Evolutionary conservation across 2,329 filamentous ascomycete genomes (phyloP).

Genomic region (Elsinoe arachidis): DNA sequence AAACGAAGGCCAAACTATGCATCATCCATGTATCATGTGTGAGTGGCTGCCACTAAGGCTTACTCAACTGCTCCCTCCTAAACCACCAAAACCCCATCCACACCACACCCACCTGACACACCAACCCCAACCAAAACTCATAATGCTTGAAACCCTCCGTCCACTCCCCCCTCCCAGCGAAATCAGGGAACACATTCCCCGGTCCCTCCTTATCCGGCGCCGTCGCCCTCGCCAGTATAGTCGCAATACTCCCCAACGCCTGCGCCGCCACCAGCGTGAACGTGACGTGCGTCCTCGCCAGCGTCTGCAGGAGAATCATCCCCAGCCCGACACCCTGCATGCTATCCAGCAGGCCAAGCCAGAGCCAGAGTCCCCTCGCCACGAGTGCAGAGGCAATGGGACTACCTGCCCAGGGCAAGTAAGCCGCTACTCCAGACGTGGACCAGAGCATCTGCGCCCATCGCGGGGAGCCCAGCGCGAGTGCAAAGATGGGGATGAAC

Average conservation of each 20-base stretch:
- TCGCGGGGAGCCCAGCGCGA: conserved; percentile 56
- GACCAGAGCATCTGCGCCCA: conserved; percentile 63
- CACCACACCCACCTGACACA: conserved; percentile 48
- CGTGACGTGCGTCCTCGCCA: conserved; percentile 56
- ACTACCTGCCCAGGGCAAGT: conserved; percentile 53
- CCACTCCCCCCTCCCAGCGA: conserved; percentile 38
- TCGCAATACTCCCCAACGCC: conserved; percentile 52
- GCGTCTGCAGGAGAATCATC: conserved; percentile 54
- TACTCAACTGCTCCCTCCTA: conserved; percentile 50
- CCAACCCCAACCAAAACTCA: conserved; percentile 54
- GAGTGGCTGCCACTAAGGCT: conserved; percentile 30
- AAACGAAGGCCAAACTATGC: background rate
- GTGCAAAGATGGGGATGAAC: conserved; percentile 59
- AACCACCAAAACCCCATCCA: conserved; percentile 50
- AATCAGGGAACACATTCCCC: conserved; percentile 54
- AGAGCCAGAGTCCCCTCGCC: conserved; percentile 54
- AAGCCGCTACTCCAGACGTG: conserved; percentile 51
- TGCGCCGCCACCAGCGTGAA: conserved; percentile 55
- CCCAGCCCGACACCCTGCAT: conserved; percentile 59
- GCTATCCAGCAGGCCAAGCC: conserved; percentile 57
- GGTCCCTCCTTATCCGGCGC: conserved; percentile 55
- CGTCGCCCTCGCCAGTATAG: conserved; percentile 52
- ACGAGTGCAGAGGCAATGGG: conserved; percentile 47
- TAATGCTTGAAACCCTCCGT: conserved; percentile 40
- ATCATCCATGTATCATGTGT: background rate